Percentiles rank a stretch among this genome's conserved stretches.
Evolutionary conservation across 1,284 basidiomycete species (phyloP).

Genomic region (Ustilago loliicola): DNA sequence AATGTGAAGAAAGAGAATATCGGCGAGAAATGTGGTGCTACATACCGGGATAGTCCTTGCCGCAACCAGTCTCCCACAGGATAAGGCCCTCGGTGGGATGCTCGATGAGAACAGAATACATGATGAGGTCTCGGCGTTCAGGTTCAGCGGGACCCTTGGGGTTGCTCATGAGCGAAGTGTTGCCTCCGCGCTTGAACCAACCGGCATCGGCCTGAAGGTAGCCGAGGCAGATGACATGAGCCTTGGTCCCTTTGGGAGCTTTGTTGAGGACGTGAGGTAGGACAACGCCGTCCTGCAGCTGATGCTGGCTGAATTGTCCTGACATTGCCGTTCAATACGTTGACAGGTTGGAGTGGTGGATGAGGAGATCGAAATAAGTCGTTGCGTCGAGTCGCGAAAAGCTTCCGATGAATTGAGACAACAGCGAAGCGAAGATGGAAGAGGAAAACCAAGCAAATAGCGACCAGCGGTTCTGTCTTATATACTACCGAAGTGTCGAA

Average conservation of each 20-base stretch:
- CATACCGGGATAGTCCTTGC: constrained; percentile 54
- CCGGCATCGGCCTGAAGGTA: constrained; percentile 66
- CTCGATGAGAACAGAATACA: constrained; percentile 64
- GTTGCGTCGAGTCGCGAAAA: neutral
- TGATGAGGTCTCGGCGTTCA: constrained; percentile 55
- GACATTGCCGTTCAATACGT: constrained; percentile 14
- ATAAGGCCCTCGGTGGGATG: constrained; percentile 67
- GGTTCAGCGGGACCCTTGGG: constrained; percentile 44
- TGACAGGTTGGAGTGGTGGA: neutral
- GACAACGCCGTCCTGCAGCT: constrained; percentile 53
- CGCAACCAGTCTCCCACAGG: constrained; percentile 67
- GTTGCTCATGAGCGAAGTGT: constrained; percentile 50
- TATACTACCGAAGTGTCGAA: neutral
- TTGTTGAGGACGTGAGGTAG: constrained; percentile 56
- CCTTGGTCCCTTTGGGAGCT: constrained; percentile 63
- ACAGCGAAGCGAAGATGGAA: neutral
- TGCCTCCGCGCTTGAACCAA: constrained; percentile 65
- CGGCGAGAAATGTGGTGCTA: too few species aligned
- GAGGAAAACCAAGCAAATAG: neutral
- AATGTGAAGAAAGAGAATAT: neutral
- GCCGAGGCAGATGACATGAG: constrained; percentile 62
- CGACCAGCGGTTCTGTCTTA: neutral
- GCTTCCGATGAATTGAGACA: neutral
- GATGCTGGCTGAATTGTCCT: constrained; percentile 46
- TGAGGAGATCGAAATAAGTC: neutral